phyloP scores from a whole-genome alignment of 2,329 filamentous ascomycete genomes.

The Botryotinia narcissicola region DNA sequence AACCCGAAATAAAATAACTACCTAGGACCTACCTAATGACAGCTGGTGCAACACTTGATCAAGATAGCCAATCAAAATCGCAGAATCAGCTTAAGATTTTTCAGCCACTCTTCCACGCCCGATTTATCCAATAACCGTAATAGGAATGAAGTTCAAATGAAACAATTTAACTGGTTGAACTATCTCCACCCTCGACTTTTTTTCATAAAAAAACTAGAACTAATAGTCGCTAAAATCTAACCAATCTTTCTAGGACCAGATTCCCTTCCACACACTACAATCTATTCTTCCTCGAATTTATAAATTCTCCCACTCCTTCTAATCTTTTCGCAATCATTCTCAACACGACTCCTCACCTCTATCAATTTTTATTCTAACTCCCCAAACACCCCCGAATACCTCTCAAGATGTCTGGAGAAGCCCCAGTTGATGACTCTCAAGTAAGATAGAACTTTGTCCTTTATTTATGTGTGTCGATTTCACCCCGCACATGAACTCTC shows the following conservation, averaged over 20 bases:
- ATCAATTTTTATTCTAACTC: slow-evolving; percentile 35
- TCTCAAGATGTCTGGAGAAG: slow-evolving; percentile 55
- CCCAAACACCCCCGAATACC: neutral
- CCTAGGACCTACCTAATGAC: too few relatives aligned
- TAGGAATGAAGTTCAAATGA: slow-evolving; percentile 10
- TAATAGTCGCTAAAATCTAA: slow-evolving; percentile 18
- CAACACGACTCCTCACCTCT: neutral
- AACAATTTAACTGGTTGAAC: slow-evolving; percentile 16
- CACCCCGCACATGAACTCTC: slow-evolving; percentile 21
- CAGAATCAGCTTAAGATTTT: neutral
- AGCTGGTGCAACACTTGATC: neutral
- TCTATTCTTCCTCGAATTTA: slow-evolving; percentile 27
- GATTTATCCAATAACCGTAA: slow-evolving; percentile 4
- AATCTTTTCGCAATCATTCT: slow-evolving; percentile 19
- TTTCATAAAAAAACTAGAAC: slow-evolving; percentile 14
- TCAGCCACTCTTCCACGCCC: slow-evolving; percentile 2
- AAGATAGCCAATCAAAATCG: neutral
- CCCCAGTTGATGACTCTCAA: slow-evolving; percentile 50
- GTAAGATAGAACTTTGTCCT: slow-evolving; percentile 44
- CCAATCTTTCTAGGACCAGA: slow-evolving; percentile 8
- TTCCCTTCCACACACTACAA: slow-evolving; percentile 26
- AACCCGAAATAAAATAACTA: too few relatives aligned
- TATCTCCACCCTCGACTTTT: slow-evolving; percentile 5
- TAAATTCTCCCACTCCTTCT: slow-evolving; percentile 17
- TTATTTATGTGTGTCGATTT: slow-evolving; percentile 25